These are phyloP conservation scores for Aspergillus sp. DNA, from an alignment of 2,329 filamentous ascomycete genomes.

Conservation along the genomic window DNA sequence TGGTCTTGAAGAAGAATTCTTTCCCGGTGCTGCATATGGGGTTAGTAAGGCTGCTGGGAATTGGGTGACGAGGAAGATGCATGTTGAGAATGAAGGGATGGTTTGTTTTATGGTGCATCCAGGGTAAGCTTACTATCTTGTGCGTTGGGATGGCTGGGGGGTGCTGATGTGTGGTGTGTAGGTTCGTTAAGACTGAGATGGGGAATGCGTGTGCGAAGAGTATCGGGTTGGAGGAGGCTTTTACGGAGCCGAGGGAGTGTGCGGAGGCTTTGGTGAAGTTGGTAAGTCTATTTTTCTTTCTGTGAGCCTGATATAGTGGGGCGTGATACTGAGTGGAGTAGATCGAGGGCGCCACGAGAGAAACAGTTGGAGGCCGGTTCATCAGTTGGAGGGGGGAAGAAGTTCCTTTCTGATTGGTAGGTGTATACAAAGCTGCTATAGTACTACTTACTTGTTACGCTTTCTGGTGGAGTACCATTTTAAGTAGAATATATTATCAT, in stretches of 20 bases:
- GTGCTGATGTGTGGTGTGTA: background rate
- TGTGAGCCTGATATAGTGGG: background rate
- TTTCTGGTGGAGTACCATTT: too few species aligned
- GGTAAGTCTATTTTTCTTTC: background rate
- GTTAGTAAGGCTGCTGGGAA: constrained; percentile 1
- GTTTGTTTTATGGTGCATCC: constrained; percentile 5
- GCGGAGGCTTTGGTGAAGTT: background rate
- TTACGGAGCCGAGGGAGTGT: constrained; percentile 1
- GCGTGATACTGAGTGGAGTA: background rate
- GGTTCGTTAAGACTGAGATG: constrained; percentile 3
- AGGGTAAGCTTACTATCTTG: background rate
- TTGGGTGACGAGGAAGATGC: constrained; percentile 7
- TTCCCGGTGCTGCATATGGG: background rate
- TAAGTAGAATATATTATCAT: too few species aligned
- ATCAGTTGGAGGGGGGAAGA: background rate
- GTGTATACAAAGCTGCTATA: background rate
- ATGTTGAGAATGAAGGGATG: background rate
- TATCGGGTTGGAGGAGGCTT: background rate
- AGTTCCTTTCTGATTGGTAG: background rate
- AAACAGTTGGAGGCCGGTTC: constrained; percentile 4
- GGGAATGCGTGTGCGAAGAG: constrained; percentile 3
- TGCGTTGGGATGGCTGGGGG: background rate
- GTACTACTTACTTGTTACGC: too few species aligned
- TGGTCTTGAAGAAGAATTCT: background rate
- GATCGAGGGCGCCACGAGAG: constrained; percentile 5